Percentiles rank a stretch among this genome's conserved stretches.
phyloP scores from a whole-genome alignment of 441 rosid genomes.

The Arabidopsis hybrid region DNA sequence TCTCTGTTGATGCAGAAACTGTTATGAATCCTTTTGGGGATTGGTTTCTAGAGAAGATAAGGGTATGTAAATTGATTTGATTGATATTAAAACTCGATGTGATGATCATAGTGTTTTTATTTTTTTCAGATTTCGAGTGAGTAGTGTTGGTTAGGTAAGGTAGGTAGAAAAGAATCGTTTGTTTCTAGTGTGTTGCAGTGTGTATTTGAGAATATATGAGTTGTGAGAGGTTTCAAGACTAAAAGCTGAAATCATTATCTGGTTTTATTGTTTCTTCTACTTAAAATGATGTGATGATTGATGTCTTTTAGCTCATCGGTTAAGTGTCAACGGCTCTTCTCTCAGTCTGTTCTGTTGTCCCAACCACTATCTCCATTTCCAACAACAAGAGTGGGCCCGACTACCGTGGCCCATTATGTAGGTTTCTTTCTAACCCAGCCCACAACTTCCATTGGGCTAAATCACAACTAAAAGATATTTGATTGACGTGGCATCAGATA shows the following conservation, averaged over 20 bases:
- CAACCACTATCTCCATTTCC: too few species aligned
- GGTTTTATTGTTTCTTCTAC: neutral
- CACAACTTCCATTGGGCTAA: too few species aligned
- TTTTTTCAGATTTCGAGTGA: conserved; percentile 9
- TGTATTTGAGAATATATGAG: conserved; percentile 10
- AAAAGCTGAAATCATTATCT: conserved; percentile 14
- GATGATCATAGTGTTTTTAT: neutral
- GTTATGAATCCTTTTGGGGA: conserved; percentile 14
- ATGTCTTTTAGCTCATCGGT: neutral
- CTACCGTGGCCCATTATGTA: too few species aligned
- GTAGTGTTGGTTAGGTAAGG: conserved; percentile 31
- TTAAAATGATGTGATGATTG: neutral
- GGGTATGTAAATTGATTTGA: conserved; percentile 42
- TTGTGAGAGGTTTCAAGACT: conserved; percentile 27
- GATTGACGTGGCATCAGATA: too few species aligned
- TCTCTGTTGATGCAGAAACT: conserved; percentile 30
- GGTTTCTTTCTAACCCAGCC: too few species aligned
- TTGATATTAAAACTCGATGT: conserved; percentile 21
- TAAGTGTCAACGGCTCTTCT: neutral
- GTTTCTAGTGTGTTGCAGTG: conserved; percentile 13
- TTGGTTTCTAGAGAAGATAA: conserved; percentile 14
- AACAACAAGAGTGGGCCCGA: too few species aligned
- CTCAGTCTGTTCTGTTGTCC: too few species aligned
- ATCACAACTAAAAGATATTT: too few species aligned
- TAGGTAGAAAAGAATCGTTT: conserved; percentile 13